Base-by-base conservation (phyloP, 176 grass and related monocot species). In the Raddia guianensis region DNA sequence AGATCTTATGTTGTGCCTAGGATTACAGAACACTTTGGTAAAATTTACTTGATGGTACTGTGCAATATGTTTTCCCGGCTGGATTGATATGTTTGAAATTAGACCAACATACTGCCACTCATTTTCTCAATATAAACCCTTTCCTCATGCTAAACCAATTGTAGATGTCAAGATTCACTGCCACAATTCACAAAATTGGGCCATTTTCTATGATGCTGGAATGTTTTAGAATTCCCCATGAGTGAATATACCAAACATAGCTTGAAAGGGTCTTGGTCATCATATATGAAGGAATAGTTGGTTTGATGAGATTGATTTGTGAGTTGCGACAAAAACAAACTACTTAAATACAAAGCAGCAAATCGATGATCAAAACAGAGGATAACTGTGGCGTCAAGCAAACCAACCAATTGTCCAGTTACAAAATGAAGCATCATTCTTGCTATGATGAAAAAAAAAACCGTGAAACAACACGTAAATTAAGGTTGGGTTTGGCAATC, bases 51-150 rank as follows among this genome's bases (percentile, higher is more conserved):
- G 16, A 35, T 2, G 2, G 20, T 13, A 51, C 63, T 32, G 68
- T 12, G 43, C 35, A 80, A n/a, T 46, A 32, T 53, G 68, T 34
- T 46, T 58, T 2, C 8, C 68, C 40, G 74, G 19, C 46, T 67
- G 52, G 27, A 68, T 63, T 68, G 51, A 15, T 35, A 88, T 45
- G 16, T 69, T 68, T 66, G 63, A 88, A 75, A 70, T 9, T 68
- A 55, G 71, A 49, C 34, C 53, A 74, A 47, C 61, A 80, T 16
- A 33, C 2, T 62, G 40, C 10, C 32, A 42, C 33, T 65, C 78
- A 65, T 82, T 37, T 32, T 5, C 8, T 5, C 5, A 72, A 12
- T 72, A 33, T 16, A 77, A 76, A 63, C 37, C 27, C 27, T 63
- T 12, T 19, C 14, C 35, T 37, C 74, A 50, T 34, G 43, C 3